Percentiles rank a stretch among this genome's conserved stretches.
Evolutionary conservation across 371 early-diverging fungal species (phyloP).

Genomic region (Rhizopus delemar): DNA sequence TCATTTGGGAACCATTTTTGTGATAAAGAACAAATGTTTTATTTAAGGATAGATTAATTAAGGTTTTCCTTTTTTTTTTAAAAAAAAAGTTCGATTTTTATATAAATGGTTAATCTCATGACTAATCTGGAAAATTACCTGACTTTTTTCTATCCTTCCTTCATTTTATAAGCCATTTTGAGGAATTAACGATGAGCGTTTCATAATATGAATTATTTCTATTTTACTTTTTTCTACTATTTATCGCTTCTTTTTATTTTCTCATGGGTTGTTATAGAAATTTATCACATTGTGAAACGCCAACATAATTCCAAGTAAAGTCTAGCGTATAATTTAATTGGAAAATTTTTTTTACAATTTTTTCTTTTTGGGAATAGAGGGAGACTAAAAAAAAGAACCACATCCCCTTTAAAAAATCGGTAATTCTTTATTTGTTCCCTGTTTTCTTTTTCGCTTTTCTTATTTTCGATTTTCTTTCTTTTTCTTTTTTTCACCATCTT

Average conservation of each 20-base stretch:
- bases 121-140: no score
- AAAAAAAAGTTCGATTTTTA: no score
- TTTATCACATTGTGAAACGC: slow-evolving; percentile 20
- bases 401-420: slow-evolving; percentile 17
- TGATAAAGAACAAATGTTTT: no score
- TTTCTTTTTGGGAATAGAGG: slow-evolving; percentile 2
- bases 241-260: background rate
- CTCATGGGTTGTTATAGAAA: slow-evolving; percentile 1
- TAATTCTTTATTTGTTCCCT: slow-evolving; percentile 4
- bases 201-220: no score
- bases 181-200: no score
- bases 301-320: slow-evolving; percentile 7
- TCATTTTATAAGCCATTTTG: no score
- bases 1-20: no score
- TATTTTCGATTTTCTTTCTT: slow-evolving; percentile 11
- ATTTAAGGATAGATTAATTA: no score
- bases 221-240: no score
- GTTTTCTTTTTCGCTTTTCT: slow-evolving; percentile 10
- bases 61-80: no score
- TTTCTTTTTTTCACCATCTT: slow-evolving; percentile 1
- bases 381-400: slow-evolving; percentile 1
- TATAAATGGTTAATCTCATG: no score
- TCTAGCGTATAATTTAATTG: background rate
- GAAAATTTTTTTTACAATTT: slow-evolving; percentile 4
- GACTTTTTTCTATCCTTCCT: no score